Conservation (phyloP, 2,329 filamentous ascomycete species). For the Paecilomyces dactylethromorphus region DNA sequence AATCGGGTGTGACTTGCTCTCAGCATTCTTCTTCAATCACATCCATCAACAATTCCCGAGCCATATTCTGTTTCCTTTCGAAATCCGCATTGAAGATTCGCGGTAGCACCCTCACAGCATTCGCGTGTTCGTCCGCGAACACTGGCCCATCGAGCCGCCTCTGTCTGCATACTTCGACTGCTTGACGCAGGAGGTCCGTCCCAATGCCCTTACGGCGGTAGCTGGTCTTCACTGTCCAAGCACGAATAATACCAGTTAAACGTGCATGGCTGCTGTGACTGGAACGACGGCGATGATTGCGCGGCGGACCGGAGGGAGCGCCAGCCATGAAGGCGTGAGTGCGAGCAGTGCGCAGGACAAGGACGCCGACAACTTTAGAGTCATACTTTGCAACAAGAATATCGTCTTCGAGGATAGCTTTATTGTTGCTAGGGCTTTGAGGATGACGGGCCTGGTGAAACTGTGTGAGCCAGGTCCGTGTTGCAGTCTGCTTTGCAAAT, state of each 20-base stretch:
- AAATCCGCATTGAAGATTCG: conserved; percentile 58
- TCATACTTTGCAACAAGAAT: conserved; percentile 65
- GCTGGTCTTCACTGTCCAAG: conserved; percentile 67
- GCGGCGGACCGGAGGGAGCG: conserved; percentile 9
- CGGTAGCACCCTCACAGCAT: conserved; percentile 58
- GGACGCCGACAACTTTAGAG: conserved; percentile 62
- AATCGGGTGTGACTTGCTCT: not conserved
- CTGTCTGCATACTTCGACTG: conserved; percentile 61
- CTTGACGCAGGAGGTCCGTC: conserved; percentile 64
- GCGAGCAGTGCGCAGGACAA: conserved; percentile 47
- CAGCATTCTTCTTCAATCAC: conserved; percentile 6
- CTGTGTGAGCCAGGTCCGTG: conserved; percentile 53
- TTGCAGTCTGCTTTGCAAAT: conserved; percentile 52
- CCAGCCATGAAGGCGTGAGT: conserved; percentile 11
- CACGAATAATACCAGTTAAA: conserved; percentile 53
- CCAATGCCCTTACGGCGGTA: conserved; percentile 69
- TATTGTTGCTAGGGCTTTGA: conserved; percentile 13
- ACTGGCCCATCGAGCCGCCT: conserved; percentile 62
- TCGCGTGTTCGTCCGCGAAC: conserved; percentile 72
- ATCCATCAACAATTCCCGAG: conserved; percentile 31
- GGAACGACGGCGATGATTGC: conserved; percentile 11
- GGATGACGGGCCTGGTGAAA: not conserved
- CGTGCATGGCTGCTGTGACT: conserved; percentile 9
- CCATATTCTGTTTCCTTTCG: conserved; percentile 52
- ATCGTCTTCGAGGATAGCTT: conserved; percentile 47